Percentiles rank a stretch among this genome's conserved stretches.
phyloP scores from a whole-genome alignment of 179 eudicot genomes.

The Silene vulgaris region DNA sequence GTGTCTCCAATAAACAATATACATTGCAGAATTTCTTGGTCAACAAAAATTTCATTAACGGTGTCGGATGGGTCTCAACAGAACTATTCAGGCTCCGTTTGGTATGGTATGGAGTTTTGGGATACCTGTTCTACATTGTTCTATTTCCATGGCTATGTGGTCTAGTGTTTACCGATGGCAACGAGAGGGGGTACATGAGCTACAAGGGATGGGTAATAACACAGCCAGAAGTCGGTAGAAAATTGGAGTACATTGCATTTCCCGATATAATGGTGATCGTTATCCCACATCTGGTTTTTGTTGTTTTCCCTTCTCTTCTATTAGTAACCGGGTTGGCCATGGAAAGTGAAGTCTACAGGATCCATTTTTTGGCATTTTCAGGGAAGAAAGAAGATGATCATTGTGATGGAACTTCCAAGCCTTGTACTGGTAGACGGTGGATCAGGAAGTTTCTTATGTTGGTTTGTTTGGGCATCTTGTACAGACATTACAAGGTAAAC shows the following conservation, averaged over 20 bases:
- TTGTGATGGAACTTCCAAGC: slow-evolving; percentile 17
- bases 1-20: slow-evolving; percentile 40
- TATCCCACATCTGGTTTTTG: slow-evolving; percentile 66
- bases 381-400: slow-evolving; percentile 66
- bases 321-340: slow-evolving; percentile 46
- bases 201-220: slow-evolving; percentile 76
- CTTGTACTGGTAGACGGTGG: slow-evolving; percentile 38
- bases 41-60: slow-evolving; percentile 48
- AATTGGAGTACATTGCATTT: slow-evolving; percentile 50
- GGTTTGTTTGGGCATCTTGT: slow-evolving; percentile 52
- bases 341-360: slow-evolving; percentile 54
- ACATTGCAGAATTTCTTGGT: slow-evolving; percentile 42
- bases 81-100: slow-evolving; percentile 47
- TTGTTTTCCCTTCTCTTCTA: slow-evolving; percentile 59
- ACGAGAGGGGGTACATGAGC: slow-evolving; percentile 66
- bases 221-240: slow-evolving; percentile 23
- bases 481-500: slow-evolving; percentile 70
- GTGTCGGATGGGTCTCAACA: slow-evolving; percentile 50
- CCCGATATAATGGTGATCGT: slow-evolving; percentile 89
- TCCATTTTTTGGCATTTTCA: slow-evolving; percentile 42
- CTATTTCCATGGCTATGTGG: slow-evolving; percentile 82
- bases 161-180: slow-evolving; percentile 53
- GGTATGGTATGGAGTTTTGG: slow-evolving; percentile 45
- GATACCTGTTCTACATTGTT: slow-evolving; percentile 65
- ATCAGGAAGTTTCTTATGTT: slow-evolving; percentile 50